Percentiles rank a stretch among this genome's conserved stretches.
phyloP scores from a whole-genome alignment of 176 grass and related monocot species.

The Neostapfia colusana region DNA sequence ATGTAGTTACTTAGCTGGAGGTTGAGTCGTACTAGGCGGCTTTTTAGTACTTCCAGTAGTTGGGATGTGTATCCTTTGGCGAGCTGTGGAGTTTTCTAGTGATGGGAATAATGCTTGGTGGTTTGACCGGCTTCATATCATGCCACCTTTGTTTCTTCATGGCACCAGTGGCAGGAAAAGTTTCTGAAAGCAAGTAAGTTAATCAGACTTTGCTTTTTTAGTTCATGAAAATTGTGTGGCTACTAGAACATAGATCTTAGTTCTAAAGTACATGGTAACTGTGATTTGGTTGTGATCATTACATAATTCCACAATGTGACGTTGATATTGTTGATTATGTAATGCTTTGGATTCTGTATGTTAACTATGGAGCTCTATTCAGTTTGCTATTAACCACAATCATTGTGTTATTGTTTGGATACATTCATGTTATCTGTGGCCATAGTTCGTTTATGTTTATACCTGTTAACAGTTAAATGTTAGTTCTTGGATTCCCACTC shows the following conservation, averaged over 20 bases:
- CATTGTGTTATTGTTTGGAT: background rate
- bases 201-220: slow-evolving; percentile 28
- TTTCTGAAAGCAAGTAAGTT: slow-evolving; percentile 39
- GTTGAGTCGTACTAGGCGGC: background rate
- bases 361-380: slow-evolving; percentile 13
- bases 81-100: slow-evolving; percentile 17
- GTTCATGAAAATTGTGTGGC: background rate
- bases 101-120: slow-evolving; percentile 35
- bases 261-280: slow-evolving; percentile 5
- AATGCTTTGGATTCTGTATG: background rate
- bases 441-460: background rate
- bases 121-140: slow-evolving; percentile 23
- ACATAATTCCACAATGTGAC: slow-evolving; percentile 16
- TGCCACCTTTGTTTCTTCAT: slow-evolving; percentile 24
- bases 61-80: slow-evolving; percentile 15
- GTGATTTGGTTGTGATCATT: slow-evolving; percentile 17
- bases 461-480: slow-evolving; percentile 7
- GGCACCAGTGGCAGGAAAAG: slow-evolving; percentile 19
- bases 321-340: slow-evolving; percentile 9
- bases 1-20: slow-evolving; percentile 27
- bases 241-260: slow-evolving; percentile 7
- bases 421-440: background rate
- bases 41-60: slow-evolving; percentile 32
- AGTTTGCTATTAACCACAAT: background rate
- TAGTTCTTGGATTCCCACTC: background rate